Percentiles rank a stretch among this genome's conserved stretches.
phyloP scores from a whole-genome alignment of 257 asterid species.

The Nicotiana tomentosiformis region DNA sequence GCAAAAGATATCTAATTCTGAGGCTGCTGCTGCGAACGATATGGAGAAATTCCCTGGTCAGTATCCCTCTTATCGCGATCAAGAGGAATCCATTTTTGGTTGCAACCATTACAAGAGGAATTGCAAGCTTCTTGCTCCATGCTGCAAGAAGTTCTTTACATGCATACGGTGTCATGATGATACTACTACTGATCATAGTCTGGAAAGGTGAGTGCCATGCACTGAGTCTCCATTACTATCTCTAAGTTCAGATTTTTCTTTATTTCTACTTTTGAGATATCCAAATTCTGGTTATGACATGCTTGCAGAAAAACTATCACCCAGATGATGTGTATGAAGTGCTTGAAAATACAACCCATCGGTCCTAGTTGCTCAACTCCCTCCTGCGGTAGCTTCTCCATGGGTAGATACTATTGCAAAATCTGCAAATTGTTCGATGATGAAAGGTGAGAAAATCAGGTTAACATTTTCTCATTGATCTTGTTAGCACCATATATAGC shows the following conservation, averaged over 20 bases:
- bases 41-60: conserved; percentile 55
- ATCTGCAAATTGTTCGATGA: conserved; percentile 83
- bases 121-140: conserved; percentile 67
- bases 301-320: conserved; percentile 58
- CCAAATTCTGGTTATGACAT: conserved; percentile 19
- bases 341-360: conserved; percentile 62
- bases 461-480: not conserved
- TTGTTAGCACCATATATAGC: not conserved
- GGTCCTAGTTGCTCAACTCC: conserved; percentile 46
- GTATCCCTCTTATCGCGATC: conserved; percentile 56
- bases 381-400: conserved; percentile 58
- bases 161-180: conserved; percentile 96
- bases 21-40: conserved; percentile 26
- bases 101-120: conserved; percentile 83
- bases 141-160: conserved; percentile 72
- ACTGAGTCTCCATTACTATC: not conserved
- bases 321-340: conserved; percentile 90
- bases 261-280: conserved; percentile 2
- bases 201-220: conserved; percentile 53
- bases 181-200: conserved; percentile 51
- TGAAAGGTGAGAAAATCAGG: conserved; percentile 50
- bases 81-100: conserved; percentile 46
- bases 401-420: conserved; percentile 76
- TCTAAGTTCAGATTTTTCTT: not conserved
- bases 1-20: conserved; percentile 42